Evolutionary conservation across 2,329 filamentous ascomycete species (phyloP).

Genomic region (Fusarium sp.): DNA sequence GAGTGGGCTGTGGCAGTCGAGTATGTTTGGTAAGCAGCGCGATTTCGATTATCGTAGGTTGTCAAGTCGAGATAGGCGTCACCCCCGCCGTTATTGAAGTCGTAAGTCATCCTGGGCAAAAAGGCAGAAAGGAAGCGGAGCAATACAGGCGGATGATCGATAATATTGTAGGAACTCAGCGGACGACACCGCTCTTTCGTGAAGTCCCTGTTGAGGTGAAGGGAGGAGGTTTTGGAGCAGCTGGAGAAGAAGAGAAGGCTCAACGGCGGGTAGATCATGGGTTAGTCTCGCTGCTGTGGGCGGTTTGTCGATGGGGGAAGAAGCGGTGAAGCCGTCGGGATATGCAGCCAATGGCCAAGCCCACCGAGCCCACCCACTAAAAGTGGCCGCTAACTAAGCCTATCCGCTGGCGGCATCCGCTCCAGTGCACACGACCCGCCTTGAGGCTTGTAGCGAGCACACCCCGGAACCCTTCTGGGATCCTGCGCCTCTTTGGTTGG

Average conservation of each 20-base stretch:
- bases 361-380: constrained; percentile 42
- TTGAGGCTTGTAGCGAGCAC: constrained; percentile 20
- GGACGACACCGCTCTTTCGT: constrained; percentile 60
- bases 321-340: constrained; percentile 54
- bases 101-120: constrained; percentile 64
- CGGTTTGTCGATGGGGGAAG: constrained; percentile 50
- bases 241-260: constrained; percentile 44
- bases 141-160: constrained; percentile 45
- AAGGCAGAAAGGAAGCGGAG: constrained; percentile 50
- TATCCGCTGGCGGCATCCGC: constrained; percentile 44
- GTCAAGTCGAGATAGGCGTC: constrained; percentile 70
- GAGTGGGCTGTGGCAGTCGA: constrained; percentile 47
- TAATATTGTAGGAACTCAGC: constrained; percentile 53
- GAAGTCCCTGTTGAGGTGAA: constrained; percentile 48
- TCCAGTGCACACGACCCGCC: constrained; percentile 32
- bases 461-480: constrained; percentile 28
- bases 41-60: constrained; percentile 67
- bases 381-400: constrained; percentile 41
- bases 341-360: constrained; percentile 52
- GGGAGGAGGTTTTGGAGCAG: constrained; percentile 47
- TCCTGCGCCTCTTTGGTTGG: constrained; percentile 40
- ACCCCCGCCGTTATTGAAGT: constrained; percentile 67
- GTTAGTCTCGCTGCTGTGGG: constrained; percentile 42
- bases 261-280: constrained; percentile 41
- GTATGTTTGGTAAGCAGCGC: constrained; percentile 55